Evolutionary conservation across 345 rosid genomes (phyloP).

Genomic region (Eucalyptus leucophloia): DNA sequence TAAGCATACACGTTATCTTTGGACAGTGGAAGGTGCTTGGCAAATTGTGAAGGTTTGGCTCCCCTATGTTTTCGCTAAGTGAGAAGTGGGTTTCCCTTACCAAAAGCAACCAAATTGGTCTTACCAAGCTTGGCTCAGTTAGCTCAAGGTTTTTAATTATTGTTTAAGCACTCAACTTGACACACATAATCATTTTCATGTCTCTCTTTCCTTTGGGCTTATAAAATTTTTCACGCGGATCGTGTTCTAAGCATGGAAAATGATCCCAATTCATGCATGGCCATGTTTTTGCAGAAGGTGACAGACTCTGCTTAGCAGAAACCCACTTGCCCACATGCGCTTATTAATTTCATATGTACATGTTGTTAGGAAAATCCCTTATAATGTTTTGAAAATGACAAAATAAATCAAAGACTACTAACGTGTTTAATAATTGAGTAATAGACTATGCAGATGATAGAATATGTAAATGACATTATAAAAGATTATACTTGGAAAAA

Average conservation of each 20-base stretch:
- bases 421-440: no score
- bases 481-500: no score
- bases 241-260: neutral
- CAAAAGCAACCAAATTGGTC: neutral
- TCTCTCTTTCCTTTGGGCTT: neutral
- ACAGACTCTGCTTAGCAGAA: no score
- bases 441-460: no score
- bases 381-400: no score
- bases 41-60: neutral
- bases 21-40: neutral
- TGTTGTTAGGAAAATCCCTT: no score
- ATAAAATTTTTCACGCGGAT: neutral
- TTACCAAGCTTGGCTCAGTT: neutral
- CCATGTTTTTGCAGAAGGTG: no score
- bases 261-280: neutral
- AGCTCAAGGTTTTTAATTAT: neutral
- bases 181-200: neutral
- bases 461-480: no score
- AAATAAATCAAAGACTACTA: no score
- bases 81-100: neutral
- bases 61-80: neutral
- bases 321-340: no score
- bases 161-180: neutral
- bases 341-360: no score
- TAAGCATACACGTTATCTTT: neutral